Base-by-base conservation (phyloP, 257 asterid species). In the Jasminum sambac region DNA sequence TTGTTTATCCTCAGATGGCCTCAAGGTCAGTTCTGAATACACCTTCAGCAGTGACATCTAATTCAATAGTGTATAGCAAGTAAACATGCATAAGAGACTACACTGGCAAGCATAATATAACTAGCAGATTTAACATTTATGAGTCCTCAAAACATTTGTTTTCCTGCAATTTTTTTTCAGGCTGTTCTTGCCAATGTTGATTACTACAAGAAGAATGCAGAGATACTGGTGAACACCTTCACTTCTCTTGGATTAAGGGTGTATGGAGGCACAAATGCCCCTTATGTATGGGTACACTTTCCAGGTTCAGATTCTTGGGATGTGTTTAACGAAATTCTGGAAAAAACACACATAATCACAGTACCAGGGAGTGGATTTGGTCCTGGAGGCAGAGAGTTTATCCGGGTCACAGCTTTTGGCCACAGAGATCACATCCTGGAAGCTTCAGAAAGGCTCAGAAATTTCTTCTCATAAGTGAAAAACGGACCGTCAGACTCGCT, bases 351-450 rank as follows among this genome's bases (percentile, higher is more conserved):
- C 79, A 84, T 92, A 63, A 83, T 85, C 50, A 92, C 96, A 41
- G 89, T 87, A 70, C 98, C 98, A 16, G 98, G 96, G 36, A 88
- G 88, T 64, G 96, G 98, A 25, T 92, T 92, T 73, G 98, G 98
- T 44, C 98, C 98, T 14, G 92, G 83, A 41, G 98, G 98, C 23
- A 90, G 87, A 84, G 96, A 83, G 67, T 92, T 85, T 61, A 82
- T 88, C 44, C 82, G 98, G 79, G 85, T 92, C 66, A 79, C 96
- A 40, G 96, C 96, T 46, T 90, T 92, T 48, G 96, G 96, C 38
- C 90, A 73, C 69, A 84, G 95, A 83, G 86, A 88, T 19, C 72
- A 72, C 24, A 84, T 90, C 50, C 67, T 87, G 3, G 96, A 92
- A 78, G 98, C 98, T 75, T 84, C 95, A 23, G 79, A 30, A 55